These are phyloP conservation scores for Ophiocordyceps camponoti-leonardi DNA, from an alignment of 2,329 filamentous ascomycete genomes.

Conservation along the genomic window DNA sequence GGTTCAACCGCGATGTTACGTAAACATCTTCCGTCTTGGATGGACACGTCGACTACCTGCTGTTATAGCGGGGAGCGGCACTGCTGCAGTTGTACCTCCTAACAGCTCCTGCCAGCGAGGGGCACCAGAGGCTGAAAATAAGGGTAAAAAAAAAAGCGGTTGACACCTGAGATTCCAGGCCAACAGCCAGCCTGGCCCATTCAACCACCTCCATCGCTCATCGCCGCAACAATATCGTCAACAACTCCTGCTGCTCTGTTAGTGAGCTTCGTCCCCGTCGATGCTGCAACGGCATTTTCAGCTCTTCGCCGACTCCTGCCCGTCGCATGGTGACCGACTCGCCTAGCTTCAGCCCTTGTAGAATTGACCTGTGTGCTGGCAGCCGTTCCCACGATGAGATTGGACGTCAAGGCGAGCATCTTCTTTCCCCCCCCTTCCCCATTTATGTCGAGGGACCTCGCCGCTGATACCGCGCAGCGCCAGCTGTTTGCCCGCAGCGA, in stretches of 20 bases:
- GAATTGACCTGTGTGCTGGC: neutral
- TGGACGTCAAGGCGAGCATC: slow-evolving; percentile 19
- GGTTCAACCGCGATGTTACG: neutral
- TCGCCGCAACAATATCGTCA: neutral
- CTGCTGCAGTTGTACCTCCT: too few relatives aligned
- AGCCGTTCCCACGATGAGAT: slow-evolving; percentile 16
- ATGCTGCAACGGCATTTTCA: neutral
- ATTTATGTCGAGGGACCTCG: neutral
- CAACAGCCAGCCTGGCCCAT: slow-evolving; percentile 4
- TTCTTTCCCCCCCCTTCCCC: neutral
- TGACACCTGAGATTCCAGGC: slow-evolving; percentile 6
- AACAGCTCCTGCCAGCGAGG: neutral
- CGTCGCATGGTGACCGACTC: slow-evolving; percentile 1
- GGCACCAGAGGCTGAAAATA: neutral
- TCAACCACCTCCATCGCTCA: neutral
- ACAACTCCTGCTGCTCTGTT: neutral
- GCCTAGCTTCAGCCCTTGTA: neutral
- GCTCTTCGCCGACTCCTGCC: neutral
- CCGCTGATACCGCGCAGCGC: slow-evolving; percentile 14
- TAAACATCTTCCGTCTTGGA: neutral
- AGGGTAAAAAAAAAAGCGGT: neutral
- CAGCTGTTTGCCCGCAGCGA: slow-evolving; percentile 60
- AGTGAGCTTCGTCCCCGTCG: neutral
- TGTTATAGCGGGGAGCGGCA: neutral
- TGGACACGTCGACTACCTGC: neutral